Conservation (phyloP, 805 yeast genomes). For the Saccharomycopsis fermentans region DNA sequence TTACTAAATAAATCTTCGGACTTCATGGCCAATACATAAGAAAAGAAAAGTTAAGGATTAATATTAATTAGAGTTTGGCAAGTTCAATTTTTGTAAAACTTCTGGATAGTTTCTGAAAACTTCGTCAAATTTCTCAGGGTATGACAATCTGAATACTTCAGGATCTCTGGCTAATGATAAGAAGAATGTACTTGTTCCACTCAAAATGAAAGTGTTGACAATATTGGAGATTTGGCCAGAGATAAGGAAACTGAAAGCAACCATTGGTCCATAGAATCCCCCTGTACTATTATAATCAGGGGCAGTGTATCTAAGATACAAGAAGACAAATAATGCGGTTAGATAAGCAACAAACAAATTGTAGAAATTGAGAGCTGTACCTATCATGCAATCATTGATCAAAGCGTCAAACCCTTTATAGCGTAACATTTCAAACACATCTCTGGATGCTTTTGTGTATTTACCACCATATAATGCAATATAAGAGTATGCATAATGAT, state of each 20-base stretch:
- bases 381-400: conserved; percentile 74
- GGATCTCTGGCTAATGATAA: conserved; percentile 81
- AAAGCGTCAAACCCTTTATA: conserved; percentile 78
- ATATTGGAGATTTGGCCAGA: conserved; percentile 68
- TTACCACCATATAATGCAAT: conserved; percentile 79
- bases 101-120: conserved; percentile 59
- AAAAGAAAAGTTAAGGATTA: too few species aligned
- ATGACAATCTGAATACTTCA: conserved; percentile 62
- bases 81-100: conserved; percentile 31
- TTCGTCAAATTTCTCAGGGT: conserved; percentile 59
- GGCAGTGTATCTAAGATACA: conserved; percentile 56
- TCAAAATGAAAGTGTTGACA: conserved; percentile 62
- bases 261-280: conserved; percentile 55
- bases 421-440: conserved; percentile 69
- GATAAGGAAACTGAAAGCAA: conserved; percentile 65
- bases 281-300: conserved; percentile 58
- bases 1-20: too few species aligned
- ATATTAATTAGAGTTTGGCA: conserved; percentile 6
- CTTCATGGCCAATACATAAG: too few species aligned
- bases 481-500: conserved; percentile 82
- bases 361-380: conserved; percentile 70
- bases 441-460: conserved; percentile 66
- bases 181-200: conserved; percentile 77
- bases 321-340: conserved; percentile 50
- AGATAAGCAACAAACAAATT: conserved; percentile 61